Base-by-base conservation (phyloP, 257 asterid species). In the Striga asiatica region DNA sequence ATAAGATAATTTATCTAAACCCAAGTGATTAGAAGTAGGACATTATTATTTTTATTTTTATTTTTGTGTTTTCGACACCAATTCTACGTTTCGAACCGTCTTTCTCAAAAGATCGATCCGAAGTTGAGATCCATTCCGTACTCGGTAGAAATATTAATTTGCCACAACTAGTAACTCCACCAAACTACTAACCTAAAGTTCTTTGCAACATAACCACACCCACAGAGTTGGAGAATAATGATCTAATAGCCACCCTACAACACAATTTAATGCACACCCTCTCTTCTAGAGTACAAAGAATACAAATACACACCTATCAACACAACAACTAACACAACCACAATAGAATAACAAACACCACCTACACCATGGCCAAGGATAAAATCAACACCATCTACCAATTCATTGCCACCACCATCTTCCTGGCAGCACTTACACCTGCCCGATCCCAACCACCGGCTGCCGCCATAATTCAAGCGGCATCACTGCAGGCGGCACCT, bases 401-500 rank as follows among this genome's bases (percentile, higher is more conserved):
- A 10, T 57, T 69, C 45, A 25, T 64, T 43, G 18, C 49, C 38
- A 13, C 52, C 32, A 14, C 59, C 23, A 20, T 54, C 24, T 12
- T 12, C 21, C 19, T 10, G 22, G 54, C 11, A 50, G 47, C 46
- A 19, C 55, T 27, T 63, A 73, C 37, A 7, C 2, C 5, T 20
- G 32, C 54, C 37, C 1, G 5, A 2, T 43, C 66, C 11, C 58
- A 57, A 19, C 21, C 67, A 8, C 74, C 78, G 0, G 42, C 25
- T 49, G 29, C 65, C 10, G 48, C 74, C 9, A 61, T 69, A 17
- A 21, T 14, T 12, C 46, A 9, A 1, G 68, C 81, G 8, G 27
- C n/a, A 10, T 2, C 38, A 12, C 5, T 18, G n/a, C 2, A 24
- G 19, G 6, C 21, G 13, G 72, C 76, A 2, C 71, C 77, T 0